Evolutionary conservation across 169 alveolate species (phyloP).

Genomic region (Babesia bigemina): DNA sequence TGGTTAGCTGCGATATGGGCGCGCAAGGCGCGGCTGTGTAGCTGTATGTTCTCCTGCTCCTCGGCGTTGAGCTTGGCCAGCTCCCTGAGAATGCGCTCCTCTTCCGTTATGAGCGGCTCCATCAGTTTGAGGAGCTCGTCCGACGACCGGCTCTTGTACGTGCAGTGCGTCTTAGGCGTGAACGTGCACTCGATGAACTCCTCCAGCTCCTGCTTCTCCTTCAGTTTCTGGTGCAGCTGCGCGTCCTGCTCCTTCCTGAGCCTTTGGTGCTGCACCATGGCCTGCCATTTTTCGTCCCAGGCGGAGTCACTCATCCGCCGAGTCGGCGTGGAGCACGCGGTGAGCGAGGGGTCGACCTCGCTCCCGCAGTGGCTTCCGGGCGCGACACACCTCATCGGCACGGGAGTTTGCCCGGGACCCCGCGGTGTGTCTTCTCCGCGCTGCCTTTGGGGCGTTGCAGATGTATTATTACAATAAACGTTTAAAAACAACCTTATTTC

Average conservation of each 20-base stretch:
- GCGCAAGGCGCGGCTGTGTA: slow-evolving; percentile 18
- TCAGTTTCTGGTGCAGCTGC: slow-evolving; percentile 34
- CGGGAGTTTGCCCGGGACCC: neutral
- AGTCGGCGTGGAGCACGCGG: neutral
- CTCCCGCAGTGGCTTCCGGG: slow-evolving; percentile 9
- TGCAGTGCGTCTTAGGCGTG: slow-evolving; percentile 37
- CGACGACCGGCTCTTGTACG: slow-evolving; percentile 14
- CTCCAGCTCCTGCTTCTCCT: slow-evolving; percentile 59
- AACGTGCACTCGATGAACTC: slow-evolving; percentile 67
- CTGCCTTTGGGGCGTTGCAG: neutral
- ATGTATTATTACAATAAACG: neutral
- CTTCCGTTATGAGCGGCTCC: slow-evolving; percentile 49
- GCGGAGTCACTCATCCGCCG: slow-evolving; percentile 31
- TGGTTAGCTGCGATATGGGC: slow-evolving; percentile 23
- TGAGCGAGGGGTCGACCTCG: slow-evolving; percentile 6
- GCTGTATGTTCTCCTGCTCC: slow-evolving; percentile 26
- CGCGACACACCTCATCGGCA: neutral
- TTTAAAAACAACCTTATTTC: neutral
- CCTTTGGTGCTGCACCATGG: slow-evolving; percentile 55
- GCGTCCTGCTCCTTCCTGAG: slow-evolving; percentile 41
- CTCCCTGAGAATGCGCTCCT: slow-evolving; percentile 49
- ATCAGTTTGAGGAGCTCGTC: slow-evolving; percentile 41
- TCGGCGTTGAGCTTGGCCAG: slow-evolving; percentile 30
- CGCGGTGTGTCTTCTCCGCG: slow-evolving; percentile 6
- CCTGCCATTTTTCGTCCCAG: slow-evolving; percentile 67